Evolutionary conservation across 2,329 filamentous ascomycete genomes (phyloP).

Genomic region (Fusarium pseudoanthophilum): DNA sequence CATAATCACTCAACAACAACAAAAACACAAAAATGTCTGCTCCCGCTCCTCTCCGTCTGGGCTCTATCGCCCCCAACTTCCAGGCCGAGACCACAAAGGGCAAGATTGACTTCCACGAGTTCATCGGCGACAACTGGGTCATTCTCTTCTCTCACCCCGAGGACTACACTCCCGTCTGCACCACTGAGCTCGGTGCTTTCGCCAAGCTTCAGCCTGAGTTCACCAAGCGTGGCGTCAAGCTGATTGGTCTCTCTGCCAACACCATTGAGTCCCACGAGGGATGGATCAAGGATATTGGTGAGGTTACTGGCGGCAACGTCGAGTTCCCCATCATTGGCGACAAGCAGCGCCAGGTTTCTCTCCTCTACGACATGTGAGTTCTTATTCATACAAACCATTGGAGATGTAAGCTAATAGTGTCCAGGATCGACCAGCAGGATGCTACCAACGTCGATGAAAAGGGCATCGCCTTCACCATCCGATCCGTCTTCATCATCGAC

Average conservation of each 20-base stretch:
- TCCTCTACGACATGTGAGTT: conserved; percentile 76
- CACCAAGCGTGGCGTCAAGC: conserved; percentile 85
- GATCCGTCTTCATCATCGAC: conserved; percentile 94
- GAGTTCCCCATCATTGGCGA: conserved; percentile 85
- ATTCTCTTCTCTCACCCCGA: conserved; percentile 87
- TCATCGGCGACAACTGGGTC: conserved; percentile 81
- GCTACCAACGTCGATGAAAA: conserved; percentile 83
- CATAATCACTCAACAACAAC: neutral
- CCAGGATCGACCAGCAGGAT: conserved; percentile 76
- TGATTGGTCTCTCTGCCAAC: conserved; percentile 91
- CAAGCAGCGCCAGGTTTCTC: conserved; percentile 80
- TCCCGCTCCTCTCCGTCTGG: conserved; percentile 66
- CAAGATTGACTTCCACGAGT: conserved; percentile 84
- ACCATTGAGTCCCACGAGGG: conserved; percentile 82
- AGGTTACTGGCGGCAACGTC: conserved; percentile 77
- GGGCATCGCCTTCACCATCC: conserved; percentile 92
- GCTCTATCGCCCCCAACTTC: conserved; percentile 81
- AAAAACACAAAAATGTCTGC: conserved; percentile 43
- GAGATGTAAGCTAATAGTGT: conserved; percentile 56
- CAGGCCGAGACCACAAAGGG: conserved; percentile 82
- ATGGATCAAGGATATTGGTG: conserved; percentile 92
- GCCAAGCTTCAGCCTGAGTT: conserved; percentile 91
- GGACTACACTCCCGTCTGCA: conserved; percentile 96
- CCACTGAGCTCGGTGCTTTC: conserved; percentile 93
- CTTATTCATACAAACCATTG: too few species aligned